Conservation (phyloP, 352 stramenopile genomes). For the Blastocystis sp. region DNA sequence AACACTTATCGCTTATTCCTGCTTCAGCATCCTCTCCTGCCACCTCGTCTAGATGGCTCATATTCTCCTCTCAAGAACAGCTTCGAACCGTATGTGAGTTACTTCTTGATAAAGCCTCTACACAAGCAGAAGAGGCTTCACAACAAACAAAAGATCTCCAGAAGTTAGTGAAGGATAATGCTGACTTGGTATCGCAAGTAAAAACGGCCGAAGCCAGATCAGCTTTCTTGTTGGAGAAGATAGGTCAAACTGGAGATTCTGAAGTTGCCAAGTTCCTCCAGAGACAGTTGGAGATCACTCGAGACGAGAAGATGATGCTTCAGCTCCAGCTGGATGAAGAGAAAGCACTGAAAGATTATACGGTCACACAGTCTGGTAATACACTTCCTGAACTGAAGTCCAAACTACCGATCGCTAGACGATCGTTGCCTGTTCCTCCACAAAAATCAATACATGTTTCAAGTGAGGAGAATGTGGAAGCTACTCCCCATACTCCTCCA, state of each 20-base stretch:
- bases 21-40: background rate
- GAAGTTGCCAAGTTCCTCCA: conserved; percentile 23
- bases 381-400: too few relatives aligned
- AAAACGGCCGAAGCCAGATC: background rate
- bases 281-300: conserved; percentile 5
- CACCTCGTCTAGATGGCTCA: background rate
- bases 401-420: background rate
- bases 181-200: conserved; percentile 2
- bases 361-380: too few relatives aligned
- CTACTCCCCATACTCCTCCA: background rate
- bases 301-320: background rate
- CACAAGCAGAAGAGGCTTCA: background rate
- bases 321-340: conserved; percentile 8
- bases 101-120: background rate
- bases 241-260: background rate
- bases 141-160: background rate
- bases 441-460: background rate
- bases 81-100: conserved; percentile 22
- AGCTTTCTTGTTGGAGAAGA: conserved; percentile 16
- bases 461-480: background rate
- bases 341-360: too few relatives aligned
- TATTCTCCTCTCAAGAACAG: conserved; percentile 9
- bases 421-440: background rate
- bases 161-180: background rate
- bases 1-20: background rate